Evolutionary conservation across 495 filamentous ascomycete genomes (phyloP).

Genomic region (Corynascus novoguineensis): DNA sequence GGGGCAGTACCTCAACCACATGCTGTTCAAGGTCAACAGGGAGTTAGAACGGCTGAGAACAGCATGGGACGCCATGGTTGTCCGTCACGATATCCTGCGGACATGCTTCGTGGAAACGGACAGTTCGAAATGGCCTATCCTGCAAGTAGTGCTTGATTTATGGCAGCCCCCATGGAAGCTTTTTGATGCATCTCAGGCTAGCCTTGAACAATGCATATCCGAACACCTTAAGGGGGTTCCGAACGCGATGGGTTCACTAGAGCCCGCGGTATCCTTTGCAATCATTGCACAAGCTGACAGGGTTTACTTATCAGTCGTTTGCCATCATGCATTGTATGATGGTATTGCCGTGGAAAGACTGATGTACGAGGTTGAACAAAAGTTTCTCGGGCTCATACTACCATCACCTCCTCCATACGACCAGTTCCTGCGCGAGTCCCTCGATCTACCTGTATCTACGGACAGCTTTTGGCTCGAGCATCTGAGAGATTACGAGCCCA

Average conservation of each 20-base stretch:
- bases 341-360: conserved; percentile 62
- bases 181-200: conserved; percentile 13
- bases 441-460: conserved; percentile 26
- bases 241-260: conserved; percentile 24
- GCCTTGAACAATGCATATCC: conserved; percentile 22
- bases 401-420: conserved; percentile 42
- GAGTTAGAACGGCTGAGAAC: conserved; percentile 23
- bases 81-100: conserved; percentile 58
- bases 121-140: conserved; percentile 45
- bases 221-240: conserved; percentile 28
- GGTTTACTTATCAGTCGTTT: conserved; percentile 52
- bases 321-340: conserved; percentile 79
- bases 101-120: conserved; percentile 57
- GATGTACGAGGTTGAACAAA: conserved; percentile 57
- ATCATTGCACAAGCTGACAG: conserved; percentile 19
- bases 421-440: conserved; percentile 30
- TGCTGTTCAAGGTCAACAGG: conserved; percentile 33
- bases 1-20: conserved; percentile 40
- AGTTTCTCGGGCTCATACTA: conserved; percentile 42
- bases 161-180: conserved; percentile 31
- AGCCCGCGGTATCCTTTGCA: conserved; percentile 37
- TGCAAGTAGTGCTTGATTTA: conserved; percentile 51
- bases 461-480: conserved; percentile 59
- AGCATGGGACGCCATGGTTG: conserved; percentile 48
- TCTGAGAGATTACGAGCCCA: conserved; percentile 46